Conservation (phyloP, 805 yeast genomes). For the Zygoascus flipseniorum region DNA sequence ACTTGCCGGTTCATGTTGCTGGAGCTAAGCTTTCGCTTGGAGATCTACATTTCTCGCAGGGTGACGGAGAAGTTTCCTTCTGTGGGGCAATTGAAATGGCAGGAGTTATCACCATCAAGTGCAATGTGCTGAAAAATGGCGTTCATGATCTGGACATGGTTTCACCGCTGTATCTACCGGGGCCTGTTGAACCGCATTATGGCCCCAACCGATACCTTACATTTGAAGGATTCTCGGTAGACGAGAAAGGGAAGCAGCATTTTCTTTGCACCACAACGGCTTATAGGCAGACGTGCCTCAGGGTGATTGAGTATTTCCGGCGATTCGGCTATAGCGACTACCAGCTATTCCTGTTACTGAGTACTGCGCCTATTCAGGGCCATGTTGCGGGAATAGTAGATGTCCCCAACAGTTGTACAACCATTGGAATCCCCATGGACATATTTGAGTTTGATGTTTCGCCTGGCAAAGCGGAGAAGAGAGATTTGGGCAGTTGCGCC, state of each 20-base stretch:
- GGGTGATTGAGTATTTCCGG: constrained; percentile 43
- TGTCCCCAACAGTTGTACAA: constrained; percentile 45
- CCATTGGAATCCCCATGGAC: constrained; percentile 44
- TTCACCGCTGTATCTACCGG: constrained; percentile 41
- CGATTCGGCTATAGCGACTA: constrained; percentile 44
- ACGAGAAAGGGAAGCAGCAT: constrained; percentile 39
- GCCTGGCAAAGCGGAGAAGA: constrained; percentile 27
- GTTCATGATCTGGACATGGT: constrained; percentile 34
- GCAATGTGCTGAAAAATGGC: constrained; percentile 36
- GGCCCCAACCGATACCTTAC: constrained; percentile 43
- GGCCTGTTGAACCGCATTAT: constrained; percentile 40
- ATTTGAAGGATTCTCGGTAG: constrained; percentile 47
- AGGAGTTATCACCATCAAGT: constrained; percentile 38
- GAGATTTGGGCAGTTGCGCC: constrained; percentile 36
- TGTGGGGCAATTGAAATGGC: constrained; percentile 50
- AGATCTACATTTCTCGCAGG: constrained; percentile 45
- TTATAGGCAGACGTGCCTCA: constrained; percentile 40
- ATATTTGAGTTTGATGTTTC: constrained; percentile 42
- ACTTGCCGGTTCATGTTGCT: constrained; percentile 38
- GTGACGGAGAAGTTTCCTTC: constrained; percentile 46
- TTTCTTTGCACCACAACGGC: constrained; percentile 43
- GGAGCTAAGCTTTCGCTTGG: constrained; percentile 44
- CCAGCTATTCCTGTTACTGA: constrained; percentile 38
- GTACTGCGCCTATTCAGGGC: constrained; percentile 44
- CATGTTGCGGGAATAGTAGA: constrained; percentile 46